These are phyloP conservation scores for Neostapfia colusana DNA, from an alignment of 176 grass and related monocot species.

Conservation along the genomic window DNA sequence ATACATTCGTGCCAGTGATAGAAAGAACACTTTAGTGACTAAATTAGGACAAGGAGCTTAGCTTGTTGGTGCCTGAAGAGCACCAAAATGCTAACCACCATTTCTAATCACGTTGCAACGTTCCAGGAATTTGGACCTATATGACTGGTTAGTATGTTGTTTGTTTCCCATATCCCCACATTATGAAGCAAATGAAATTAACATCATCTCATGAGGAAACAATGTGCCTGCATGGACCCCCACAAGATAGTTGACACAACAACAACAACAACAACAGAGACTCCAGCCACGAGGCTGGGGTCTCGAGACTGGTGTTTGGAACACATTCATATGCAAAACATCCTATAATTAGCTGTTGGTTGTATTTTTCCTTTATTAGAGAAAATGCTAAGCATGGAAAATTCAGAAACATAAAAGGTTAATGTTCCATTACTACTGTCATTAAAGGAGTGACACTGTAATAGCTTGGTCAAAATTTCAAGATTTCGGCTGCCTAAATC, in stretches of 20 bases:
- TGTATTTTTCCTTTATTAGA: neutral
- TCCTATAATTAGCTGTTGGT: neutral
- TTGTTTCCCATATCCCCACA: neutral
- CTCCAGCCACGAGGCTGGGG: no score
- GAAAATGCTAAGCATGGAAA: neutral
- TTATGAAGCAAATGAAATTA: neutral
- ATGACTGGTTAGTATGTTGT: neutral
- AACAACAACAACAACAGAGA: no score
- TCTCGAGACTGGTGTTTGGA: no score
- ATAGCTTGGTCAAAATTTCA: neutral
- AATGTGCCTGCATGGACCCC: neutral
- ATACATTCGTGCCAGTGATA: neutral
- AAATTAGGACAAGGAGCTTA: neutral
- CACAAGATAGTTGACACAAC: no score
- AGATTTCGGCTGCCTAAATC: neutral
- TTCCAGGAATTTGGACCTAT: neutral
- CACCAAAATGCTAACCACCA: neutral
- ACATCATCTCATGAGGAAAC: no score
- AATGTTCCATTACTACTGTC: neutral
- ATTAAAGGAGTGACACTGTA: neutral
- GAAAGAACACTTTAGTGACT: no score
- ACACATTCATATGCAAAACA: conserved; percentile 3
- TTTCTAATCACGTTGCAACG: neutral
- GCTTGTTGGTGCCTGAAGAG: neutral
- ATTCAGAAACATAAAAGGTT: neutral